Conservation (phyloP, 78 protist species). For the Planoprotostelium fungivorum region DNA sequence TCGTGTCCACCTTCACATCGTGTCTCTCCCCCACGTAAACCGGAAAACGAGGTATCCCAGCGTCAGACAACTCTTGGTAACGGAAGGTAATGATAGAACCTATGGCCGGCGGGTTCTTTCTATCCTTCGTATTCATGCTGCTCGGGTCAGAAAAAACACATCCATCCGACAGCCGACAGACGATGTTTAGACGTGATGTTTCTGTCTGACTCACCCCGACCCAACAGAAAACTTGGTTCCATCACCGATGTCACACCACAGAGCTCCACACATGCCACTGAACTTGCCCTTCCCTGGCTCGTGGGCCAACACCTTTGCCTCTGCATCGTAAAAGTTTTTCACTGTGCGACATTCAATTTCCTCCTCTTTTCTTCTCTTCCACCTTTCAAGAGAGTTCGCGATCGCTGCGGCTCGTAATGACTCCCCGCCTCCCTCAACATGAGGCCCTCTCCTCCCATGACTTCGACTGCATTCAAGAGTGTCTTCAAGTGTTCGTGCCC, state of each 20-base stretch:
- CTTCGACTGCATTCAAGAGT: slow-evolving; percentile 3
- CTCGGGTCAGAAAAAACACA: neutral
- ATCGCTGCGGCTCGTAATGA: slow-evolving; percentile 5
- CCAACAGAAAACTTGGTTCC: slow-evolving; percentile 33
- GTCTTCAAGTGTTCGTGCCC: neutral
- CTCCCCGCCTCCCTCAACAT: slow-evolving; percentile 54
- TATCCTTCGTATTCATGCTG: slow-evolving; percentile 6
- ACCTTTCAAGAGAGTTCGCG: slow-evolving; percentile 22
- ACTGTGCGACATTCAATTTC: neutral
- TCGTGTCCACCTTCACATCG: neutral
- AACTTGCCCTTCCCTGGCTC: neutral
- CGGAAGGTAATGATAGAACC: slow-evolving; percentile 23
- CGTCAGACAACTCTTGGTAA: slow-evolving; percentile 13
- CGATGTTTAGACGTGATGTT: neutral
- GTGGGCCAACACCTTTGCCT: neutral
- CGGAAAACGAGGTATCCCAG: slow-evolving; percentile 13
- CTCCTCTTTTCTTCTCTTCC: slow-evolving; percentile 4
- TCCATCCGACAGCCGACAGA: neutral
- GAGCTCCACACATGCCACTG: slow-evolving; percentile 4
- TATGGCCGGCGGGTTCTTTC: slow-evolving; percentile 22
- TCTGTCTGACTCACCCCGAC: slow-evolving; percentile 7
- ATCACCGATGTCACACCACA: slow-evolving; percentile 2
- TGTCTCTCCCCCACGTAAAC: neutral
- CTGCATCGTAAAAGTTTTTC: neutral
- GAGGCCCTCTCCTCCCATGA: slow-evolving; percentile 41